Conservation (phyloP, 768 basidiomycete genomes). For the Pleurotus cornucopiae region DNA sequence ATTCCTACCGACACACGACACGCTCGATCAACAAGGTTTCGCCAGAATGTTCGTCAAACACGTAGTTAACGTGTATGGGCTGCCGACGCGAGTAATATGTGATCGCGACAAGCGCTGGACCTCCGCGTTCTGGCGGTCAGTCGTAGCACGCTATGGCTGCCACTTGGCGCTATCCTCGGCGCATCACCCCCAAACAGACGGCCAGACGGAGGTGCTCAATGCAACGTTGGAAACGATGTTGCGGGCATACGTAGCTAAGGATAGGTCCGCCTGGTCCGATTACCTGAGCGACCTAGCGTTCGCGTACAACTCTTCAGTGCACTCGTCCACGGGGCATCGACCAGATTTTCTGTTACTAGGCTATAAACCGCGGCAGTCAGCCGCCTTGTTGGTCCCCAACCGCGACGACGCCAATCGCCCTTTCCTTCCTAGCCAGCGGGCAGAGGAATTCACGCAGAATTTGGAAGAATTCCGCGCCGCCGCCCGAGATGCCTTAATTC, state of each 20-base stretch:
- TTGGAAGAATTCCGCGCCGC: not conserved
- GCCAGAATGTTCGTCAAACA: constrained; percentile 18
- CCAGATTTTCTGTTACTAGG: constrained; percentile 20
- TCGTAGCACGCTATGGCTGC: constrained; percentile 15
- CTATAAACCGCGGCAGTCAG: constrained; percentile 12
- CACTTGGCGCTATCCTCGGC: constrained; percentile 21
- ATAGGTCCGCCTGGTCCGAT: constrained; percentile 19
- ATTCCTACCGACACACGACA: constrained; percentile 13
- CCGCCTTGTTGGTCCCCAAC: not conserved
- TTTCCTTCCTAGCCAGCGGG: constrained; percentile 2
- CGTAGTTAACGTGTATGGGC: constrained; percentile 17
- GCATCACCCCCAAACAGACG: constrained; percentile 35
- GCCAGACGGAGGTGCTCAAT: constrained; percentile 28
- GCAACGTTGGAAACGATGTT: constrained; percentile 19
- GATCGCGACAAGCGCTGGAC: constrained; percentile 12
- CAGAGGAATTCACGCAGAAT: not conserved
- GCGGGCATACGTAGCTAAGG: constrained; percentile 14
- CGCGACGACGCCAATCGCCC: constrained; percentile 1
- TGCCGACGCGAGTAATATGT: constrained; percentile 17
- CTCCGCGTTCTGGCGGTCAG: constrained; percentile 22
- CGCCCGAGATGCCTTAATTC: not conserved
- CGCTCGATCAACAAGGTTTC: constrained; percentile 16
- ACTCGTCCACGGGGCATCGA: constrained; percentile 16
- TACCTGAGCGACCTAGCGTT: constrained; percentile 17
- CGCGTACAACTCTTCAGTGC: constrained; percentile 20